A percentile compares a stretch with the other conserved stretches of the same genome.
phyloP scores from a whole-genome alignment of 441 rosid species.

The Euphorbia corollata region DNA sequence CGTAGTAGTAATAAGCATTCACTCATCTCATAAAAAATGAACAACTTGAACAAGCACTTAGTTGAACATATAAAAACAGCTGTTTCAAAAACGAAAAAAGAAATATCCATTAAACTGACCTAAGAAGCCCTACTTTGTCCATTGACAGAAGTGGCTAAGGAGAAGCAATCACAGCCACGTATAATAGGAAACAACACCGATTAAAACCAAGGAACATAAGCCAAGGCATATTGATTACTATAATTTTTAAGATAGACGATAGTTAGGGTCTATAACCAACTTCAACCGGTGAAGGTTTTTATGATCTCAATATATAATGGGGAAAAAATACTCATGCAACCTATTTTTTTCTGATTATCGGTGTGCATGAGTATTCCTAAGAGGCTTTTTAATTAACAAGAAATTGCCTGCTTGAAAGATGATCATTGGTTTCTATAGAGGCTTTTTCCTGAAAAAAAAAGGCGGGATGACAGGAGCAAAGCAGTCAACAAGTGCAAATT shows the following conservation, averaged over 20 bases:
- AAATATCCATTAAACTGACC: neutral
- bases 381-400: neutral
- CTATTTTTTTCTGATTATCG: neutral
- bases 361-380: neutral
- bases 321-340: neutral
- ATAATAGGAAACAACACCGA: conserved; percentile 2
- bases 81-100: neutral
- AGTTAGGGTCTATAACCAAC: neutral
- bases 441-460: neutral
- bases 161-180: neutral
- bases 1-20: neutral
- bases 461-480: too few species aligned
- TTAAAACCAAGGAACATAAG: neutral
- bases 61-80: neutral
- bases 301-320: conserved; percentile 4
- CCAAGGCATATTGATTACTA: neutral
- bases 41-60: too few species aligned
- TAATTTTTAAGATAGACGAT: neutral
- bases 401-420: neutral
- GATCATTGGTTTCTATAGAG: neutral
- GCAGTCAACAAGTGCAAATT: neutral
- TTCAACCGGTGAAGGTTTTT: neutral
- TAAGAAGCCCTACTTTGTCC: neutral
- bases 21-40: neutral
- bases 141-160: neutral